Conservation (phyloP, 176 grass and related monocot species). For the Zizania latifolia region DNA sequence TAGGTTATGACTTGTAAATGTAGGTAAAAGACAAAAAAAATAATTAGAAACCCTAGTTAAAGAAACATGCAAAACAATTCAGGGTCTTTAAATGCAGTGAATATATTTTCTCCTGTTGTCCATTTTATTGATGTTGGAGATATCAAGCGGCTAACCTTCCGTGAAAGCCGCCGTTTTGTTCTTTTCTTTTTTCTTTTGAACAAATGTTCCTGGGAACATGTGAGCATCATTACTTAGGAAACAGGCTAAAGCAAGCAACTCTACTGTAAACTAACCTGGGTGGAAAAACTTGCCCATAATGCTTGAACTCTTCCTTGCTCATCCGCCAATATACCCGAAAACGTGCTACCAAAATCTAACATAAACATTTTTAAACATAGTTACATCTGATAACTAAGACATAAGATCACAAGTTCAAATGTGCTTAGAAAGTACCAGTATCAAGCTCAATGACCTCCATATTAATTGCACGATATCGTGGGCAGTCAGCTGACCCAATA, state of each 20-base stretch:
- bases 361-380: conserved; percentile 19
- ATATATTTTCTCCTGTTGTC: neutral
- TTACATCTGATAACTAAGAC: neutral
- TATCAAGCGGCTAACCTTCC: conserved; percentile 42
- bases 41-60: neutral
- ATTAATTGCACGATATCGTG: conserved; percentile 89
- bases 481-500: conserved; percentile 95
- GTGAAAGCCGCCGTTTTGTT: conserved; percentile 40
- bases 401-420: neutral
- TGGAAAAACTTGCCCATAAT: conserved; percentile 99
- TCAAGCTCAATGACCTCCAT: conserved; percentile 99
- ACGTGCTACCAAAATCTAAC: conserved; percentile 95
- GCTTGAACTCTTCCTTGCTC: conserved; percentile 98
- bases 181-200: conserved; percentile 50
- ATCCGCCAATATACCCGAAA: conserved; percentile 95
- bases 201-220: conserved; percentile 33
- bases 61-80: neutral
- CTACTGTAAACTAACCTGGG: conserved; percentile 66
- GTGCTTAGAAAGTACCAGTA: conserved; percentile 59
- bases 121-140: conserved; percentile 31
- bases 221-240: conserved; percentile 33
- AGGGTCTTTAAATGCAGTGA: neutral
- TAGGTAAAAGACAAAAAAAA: neutral
- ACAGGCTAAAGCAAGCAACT: conserved; percentile 21
- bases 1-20: neutral